phyloP scores from a whole-genome alignment of 371 early-diverging fungal species.

The Mucor piriformis region DNA sequence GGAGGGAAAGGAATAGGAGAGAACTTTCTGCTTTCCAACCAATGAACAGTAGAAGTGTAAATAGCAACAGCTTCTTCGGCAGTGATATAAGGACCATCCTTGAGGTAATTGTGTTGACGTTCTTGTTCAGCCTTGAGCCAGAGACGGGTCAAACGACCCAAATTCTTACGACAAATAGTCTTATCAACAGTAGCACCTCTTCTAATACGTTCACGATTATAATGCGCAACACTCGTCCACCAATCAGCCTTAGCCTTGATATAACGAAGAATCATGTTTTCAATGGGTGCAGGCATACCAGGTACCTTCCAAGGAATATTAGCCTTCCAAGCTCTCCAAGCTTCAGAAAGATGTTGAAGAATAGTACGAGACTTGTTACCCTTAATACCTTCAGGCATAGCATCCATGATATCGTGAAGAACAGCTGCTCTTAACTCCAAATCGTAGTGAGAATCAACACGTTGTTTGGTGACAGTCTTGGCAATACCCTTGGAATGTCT shows the following conservation, averaged over 20 bases:
- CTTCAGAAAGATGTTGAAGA: slow-evolving; percentile 96
- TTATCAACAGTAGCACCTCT: slow-evolving; percentile 99
- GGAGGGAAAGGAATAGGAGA: slow-evolving; percentile 99
- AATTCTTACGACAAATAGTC: slow-evolving; percentile 96
- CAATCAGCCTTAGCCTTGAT: slow-evolving; percentile 99
- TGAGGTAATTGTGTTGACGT: slow-evolving; percentile 97
- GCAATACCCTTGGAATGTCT: slow-evolving; percentile 96
- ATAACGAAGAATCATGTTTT: slow-evolving; percentile 98
- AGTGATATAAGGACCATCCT: slow-evolving; percentile 97
- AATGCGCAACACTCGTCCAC: slow-evolving; percentile 98
- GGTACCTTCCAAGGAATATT: slow-evolving; percentile 99
- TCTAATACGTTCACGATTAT: slow-evolving; percentile 97
- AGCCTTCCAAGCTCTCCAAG: slow-evolving; percentile 99
- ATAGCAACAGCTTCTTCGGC: slow-evolving; percentile 98
- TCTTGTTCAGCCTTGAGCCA: slow-evolving; percentile 99
- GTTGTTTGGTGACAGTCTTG: slow-evolving; percentile 98
- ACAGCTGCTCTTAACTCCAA: slow-evolving; percentile 96
- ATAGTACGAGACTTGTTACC: slow-evolving; percentile 95
- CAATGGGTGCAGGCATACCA: slow-evolving; percentile 95
- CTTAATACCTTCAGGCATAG: slow-evolving; percentile 98
- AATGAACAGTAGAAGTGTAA: slow-evolving; percentile 96
- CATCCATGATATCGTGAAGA: slow-evolving; percentile 96
- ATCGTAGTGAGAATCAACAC: slow-evolving; percentile 98
- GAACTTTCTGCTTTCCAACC: slow-evolving; percentile 97
- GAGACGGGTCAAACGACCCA: slow-evolving; percentile 97